phyloP scores from a whole-genome alignment of 1,284 basidiomycete genomes.

The Fomitopsis schrenkii region DNA sequence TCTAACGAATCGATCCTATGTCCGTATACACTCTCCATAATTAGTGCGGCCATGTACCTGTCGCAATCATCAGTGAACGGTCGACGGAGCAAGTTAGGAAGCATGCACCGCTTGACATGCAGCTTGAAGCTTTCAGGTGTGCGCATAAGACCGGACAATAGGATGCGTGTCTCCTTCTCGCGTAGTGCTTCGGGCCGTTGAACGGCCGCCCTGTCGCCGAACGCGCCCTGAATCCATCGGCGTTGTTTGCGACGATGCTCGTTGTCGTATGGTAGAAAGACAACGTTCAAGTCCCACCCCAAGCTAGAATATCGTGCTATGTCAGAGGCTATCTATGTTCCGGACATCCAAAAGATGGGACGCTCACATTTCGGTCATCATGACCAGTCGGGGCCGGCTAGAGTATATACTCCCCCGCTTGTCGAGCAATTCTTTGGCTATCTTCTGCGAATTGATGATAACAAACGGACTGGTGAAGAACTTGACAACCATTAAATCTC shows the following conservation, averaged over 20 bases:
- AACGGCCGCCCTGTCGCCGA: background rate
- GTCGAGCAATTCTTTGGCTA: conserved; percentile 30
- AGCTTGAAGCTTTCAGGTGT: background rate
- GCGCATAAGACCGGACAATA: background rate
- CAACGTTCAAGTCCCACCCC: background rate
- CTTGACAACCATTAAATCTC: conserved; percentile 26
- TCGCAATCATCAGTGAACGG: no score
- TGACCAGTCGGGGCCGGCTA: conserved; percentile 8
- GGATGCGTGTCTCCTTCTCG: background rate
- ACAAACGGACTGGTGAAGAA: conserved; percentile 24
- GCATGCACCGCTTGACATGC: background rate
- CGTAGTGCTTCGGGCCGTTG: background rate
- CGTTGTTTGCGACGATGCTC: background rate
- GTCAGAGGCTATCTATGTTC: background rate
- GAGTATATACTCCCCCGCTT: conserved; percentile 28
- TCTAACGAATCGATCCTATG: background rate
- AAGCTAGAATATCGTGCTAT: background rate
- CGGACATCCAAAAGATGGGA: background rate
- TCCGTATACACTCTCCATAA: background rate
- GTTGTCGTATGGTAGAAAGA: background rate
- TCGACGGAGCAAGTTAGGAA: no score
- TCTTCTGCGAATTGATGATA: conserved; percentile 27
- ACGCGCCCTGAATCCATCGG: background rate
- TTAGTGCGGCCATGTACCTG: background rate
- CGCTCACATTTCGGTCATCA: background rate